phyloP scores from a whole-genome alignment of 441 rosid genomes.

The Macaranga tanarius region DNA sequence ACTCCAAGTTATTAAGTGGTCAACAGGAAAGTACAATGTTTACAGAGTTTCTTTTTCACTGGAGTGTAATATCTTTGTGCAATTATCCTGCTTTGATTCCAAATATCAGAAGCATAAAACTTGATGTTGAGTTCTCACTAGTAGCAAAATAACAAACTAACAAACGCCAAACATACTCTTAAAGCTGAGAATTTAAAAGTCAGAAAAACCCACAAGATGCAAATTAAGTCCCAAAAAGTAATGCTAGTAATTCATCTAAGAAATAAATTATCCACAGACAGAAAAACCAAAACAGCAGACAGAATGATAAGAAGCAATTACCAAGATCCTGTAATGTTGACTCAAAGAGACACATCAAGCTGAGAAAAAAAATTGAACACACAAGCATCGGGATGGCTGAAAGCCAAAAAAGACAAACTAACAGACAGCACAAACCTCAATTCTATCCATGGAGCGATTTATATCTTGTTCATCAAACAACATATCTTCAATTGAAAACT shows the following conservation, averaged over 20 bases:
- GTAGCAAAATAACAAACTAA: neutral
- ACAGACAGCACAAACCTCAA: constrained; percentile 53
- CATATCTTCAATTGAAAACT: constrained; percentile 93
- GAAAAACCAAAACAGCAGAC: neutral
- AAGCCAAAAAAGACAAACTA: constrained; percentile 8
- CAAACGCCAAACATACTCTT: neutral
- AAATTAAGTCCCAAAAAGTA: neutral
- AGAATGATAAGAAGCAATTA: neutral
- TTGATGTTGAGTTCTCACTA: neutral
- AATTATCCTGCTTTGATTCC: neutral
- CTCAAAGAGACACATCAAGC: neutral
- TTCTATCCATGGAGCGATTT: constrained; percentile 80
- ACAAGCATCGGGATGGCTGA: neutral
- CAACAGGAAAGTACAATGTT: neutral
- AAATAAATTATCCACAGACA: neutral
- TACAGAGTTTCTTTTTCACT: neutral
- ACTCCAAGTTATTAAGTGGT: neutral
- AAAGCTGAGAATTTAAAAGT: neutral
- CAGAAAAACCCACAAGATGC: neutral
- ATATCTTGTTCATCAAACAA: constrained; percentile 86
- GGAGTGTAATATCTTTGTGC: neutral
- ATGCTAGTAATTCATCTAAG: neutral
- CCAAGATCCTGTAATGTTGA: neutral
- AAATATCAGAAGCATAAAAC: neutral
- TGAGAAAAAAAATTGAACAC: neutral